phyloP scores from a whole-genome alignment of 305 asterid species.

The Ilex paraguariensis region DNA sequence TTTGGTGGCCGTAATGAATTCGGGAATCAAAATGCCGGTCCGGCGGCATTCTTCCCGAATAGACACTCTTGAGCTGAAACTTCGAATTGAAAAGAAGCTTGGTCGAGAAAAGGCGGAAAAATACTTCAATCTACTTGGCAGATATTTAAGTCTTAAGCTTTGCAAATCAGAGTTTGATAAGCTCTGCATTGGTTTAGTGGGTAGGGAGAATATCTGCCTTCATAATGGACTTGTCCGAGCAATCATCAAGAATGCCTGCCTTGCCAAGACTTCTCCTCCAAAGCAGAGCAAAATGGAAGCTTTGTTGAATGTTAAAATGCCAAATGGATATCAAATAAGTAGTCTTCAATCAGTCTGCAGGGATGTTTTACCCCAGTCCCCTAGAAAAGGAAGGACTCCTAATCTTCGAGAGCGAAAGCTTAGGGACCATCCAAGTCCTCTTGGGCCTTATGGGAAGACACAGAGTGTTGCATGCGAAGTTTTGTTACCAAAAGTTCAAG shows the following conservation, averaged over 20 bases:
- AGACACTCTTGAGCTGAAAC: slow-evolving; percentile 63
- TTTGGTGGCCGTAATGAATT: not conserved
- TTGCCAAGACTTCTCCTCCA: slow-evolving; percentile 54
- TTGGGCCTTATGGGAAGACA: slow-evolving; percentile 41
- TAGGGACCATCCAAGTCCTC: slow-evolving; percentile 45
- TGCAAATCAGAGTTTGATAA: slow-evolving; percentile 56
- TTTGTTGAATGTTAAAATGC: slow-evolving; percentile 22
- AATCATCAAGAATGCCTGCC: slow-evolving; percentile 54
- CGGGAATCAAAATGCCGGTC: slow-evolving; percentile 47
- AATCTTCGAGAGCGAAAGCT: slow-evolving; percentile 27
- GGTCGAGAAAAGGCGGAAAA: slow-evolving; percentile 68
- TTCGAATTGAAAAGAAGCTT: slow-evolving; percentile 43
- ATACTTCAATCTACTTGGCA: slow-evolving; percentile 58
- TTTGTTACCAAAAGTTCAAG: slow-evolving; percentile 27
- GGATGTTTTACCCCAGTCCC: slow-evolving; percentile 38
- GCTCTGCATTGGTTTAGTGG: slow-evolving; percentile 51
- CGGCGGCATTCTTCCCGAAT: slow-evolving; percentile 49
- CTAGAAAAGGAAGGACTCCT: slow-evolving; percentile 43
- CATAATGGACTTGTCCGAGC: slow-evolving; percentile 73
- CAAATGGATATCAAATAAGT: slow-evolving; percentile 39
- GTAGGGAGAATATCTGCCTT: slow-evolving; percentile 66
- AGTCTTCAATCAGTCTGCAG: slow-evolving; percentile 39
- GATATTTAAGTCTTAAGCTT: slow-evolving; percentile 40
- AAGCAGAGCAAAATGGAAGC: slow-evolving; percentile 37
- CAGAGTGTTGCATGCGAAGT: slow-evolving; percentile 27